Evolutionary conservation across 768 basidiomycete genomes (phyloP).

Genomic region (Kwoniella heveanensis): DNA sequence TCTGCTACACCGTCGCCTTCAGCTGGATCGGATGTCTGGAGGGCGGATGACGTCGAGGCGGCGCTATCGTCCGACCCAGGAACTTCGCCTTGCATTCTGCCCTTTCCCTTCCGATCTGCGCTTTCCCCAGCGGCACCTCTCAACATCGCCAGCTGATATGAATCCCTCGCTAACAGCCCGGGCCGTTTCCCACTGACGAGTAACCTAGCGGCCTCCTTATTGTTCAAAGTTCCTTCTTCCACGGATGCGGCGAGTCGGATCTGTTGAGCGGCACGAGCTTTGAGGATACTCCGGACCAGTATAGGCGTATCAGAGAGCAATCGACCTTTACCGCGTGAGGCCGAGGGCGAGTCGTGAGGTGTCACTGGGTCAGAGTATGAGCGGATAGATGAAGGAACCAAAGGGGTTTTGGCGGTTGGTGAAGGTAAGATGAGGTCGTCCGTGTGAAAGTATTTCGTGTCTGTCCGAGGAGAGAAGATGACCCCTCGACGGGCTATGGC

Average conservation of each 20-base stretch:
- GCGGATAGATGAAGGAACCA: slow-evolving; percentile 34
- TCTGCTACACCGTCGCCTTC: slow-evolving; percentile 9
- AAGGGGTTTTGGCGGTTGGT: slow-evolving; percentile 8
- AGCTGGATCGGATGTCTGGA: not conserved
- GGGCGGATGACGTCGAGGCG: slow-evolving; percentile 15
- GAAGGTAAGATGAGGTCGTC: slow-evolving; percentile 39
- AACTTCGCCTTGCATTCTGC: slow-evolving; percentile 24
- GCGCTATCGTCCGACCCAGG: slow-evolving; percentile 42
- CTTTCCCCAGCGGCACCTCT: slow-evolving; percentile 28
- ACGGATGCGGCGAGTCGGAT: slow-evolving; percentile 48
- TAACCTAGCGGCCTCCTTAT: slow-evolving; percentile 50
- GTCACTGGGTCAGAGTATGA: slow-evolving; percentile 32
- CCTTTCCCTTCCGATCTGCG: slow-evolving; percentile 12
- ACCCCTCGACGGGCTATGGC: slow-evolving; percentile 30
- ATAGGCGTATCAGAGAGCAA: slow-evolving; percentile 23
- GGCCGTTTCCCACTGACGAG: slow-evolving; percentile 45
- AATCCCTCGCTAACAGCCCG: slow-evolving; percentile 39
- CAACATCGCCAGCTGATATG: slow-evolving; percentile 40
- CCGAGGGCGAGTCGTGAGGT: slow-evolving; percentile 13
- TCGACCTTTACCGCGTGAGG: slow-evolving; percentile 20
- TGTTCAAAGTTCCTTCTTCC: slow-evolving; percentile 50
- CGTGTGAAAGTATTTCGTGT: slow-evolving; percentile 39
- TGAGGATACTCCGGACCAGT: slow-evolving; percentile 34
- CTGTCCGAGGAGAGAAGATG: slow-evolving; percentile 35
- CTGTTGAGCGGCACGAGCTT: slow-evolving; percentile 23